A percentile compares a stretch with the other conserved stretches of the same genome.
Evolutionary conservation across 2,329 filamentous ascomycete genomes (phyloP).

Genomic region (Venturia oleaginea): DNA sequence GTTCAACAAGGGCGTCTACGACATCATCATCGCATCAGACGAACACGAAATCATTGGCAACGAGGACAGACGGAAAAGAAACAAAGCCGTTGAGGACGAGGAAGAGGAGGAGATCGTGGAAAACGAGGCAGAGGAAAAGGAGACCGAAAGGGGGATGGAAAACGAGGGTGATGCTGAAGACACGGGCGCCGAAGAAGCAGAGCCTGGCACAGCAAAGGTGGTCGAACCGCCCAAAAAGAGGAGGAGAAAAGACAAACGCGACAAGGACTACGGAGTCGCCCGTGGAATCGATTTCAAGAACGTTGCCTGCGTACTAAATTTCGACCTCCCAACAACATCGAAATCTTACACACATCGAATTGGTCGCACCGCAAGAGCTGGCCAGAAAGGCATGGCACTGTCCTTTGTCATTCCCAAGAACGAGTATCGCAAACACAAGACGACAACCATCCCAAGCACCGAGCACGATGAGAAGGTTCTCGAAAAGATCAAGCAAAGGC

Average conservation of each 20-base stretch:
- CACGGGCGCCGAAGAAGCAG: slow-evolving; percentile 29
- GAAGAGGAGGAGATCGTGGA: slow-evolving; percentile 14
- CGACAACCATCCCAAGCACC: slow-evolving; percentile 65
- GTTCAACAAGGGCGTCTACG: slow-evolving; percentile 94
- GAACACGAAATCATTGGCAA: slow-evolving; percentile 73
- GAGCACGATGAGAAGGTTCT: slow-evolving; percentile 81
- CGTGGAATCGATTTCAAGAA: slow-evolving; percentile 96
- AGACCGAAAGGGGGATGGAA: slow-evolving; percentile 30
- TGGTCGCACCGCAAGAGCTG: slow-evolving; percentile 83
- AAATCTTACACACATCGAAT: slow-evolving; percentile 97
- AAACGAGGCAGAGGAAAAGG: slow-evolving; percentile 21
- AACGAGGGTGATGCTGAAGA: slow-evolving; percentile 18
- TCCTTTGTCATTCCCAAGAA: slow-evolving; percentile 84
- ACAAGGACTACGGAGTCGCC: slow-evolving; percentile 90
- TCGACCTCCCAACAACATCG: slow-evolving; percentile 79
- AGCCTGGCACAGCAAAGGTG: slow-evolving; percentile 23
- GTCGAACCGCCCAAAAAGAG: slow-evolving; percentile 44
- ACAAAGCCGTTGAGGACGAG: slow-evolving; percentile 22
- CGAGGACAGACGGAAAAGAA: slow-evolving; percentile 27
- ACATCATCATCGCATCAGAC: slow-evolving; percentile 94
- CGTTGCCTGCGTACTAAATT: slow-evolving; percentile 90
- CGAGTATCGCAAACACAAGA: slow-evolving; percentile 79
- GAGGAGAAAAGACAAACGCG: slow-evolving; percentile 45
- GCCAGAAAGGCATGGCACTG: slow-evolving; percentile 87
- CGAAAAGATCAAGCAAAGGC: slow-evolving; percentile 67